Conservation (phyloP, 345 rosid species). For the Bretschneidera sinensis region DNA sequence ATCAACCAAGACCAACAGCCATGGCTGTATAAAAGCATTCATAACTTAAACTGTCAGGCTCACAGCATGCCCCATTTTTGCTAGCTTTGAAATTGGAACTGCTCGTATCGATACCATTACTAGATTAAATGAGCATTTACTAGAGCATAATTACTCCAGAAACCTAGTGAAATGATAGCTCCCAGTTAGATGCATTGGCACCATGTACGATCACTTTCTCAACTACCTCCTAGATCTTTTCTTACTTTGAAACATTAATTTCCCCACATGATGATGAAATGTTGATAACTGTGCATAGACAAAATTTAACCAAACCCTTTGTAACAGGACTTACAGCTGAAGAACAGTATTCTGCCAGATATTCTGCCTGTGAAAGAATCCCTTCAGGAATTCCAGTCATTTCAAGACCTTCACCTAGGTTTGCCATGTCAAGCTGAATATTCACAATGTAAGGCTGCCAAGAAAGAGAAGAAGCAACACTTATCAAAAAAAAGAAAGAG, state of each 20-base stretch:
- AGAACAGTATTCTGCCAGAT: slow-evolving; percentile 74
- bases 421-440: slow-evolving; percentile 26
- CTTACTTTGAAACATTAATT: background rate
- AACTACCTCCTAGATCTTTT: background rate
- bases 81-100: background rate
- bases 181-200: background rate
- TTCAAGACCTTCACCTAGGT: slow-evolving; percentile 51
- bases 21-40: background rate
- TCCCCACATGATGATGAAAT: background rate
- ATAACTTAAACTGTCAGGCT: background rate
- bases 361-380: slow-evolving; percentile 72
- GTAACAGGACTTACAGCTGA: slow-evolving; percentile 49
- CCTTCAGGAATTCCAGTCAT: slow-evolving; percentile 75
- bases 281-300: background rate
- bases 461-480: slow-evolving; percentile 11
- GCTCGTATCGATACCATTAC: too few relatives aligned
- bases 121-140: too few relatives aligned
- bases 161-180: background rate
- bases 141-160: background rate
- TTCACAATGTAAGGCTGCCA: slow-evolving; percentile 62
- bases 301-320: slow-evolving; percentile 4
- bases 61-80: background rate
- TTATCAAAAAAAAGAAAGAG: background rate
- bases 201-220: background rate
- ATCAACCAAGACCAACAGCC: background rate